phyloP scores from a whole-genome alignment of 2,329 filamentous ascomycete genomes.

The Cercospora nicotianae region DNA sequence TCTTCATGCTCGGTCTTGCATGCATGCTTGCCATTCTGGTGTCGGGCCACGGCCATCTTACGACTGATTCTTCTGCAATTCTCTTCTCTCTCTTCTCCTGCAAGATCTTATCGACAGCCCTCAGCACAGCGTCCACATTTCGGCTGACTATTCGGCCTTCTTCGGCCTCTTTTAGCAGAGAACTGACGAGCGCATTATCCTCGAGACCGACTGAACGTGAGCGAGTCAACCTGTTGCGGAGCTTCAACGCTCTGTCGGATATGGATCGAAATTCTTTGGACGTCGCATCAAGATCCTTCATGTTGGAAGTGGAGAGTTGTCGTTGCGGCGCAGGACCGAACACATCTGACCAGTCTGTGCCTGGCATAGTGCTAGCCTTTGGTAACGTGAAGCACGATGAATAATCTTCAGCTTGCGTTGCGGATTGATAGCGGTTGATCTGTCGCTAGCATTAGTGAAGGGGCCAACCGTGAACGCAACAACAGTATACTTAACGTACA shows the following conservation, averaged over 20 bases:
- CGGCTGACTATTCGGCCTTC: neutral
- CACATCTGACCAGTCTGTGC: neutral
- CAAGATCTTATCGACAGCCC: neutral
- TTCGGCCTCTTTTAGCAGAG: neutral
- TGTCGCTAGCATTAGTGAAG: too few relatives aligned
- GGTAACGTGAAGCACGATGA: too few relatives aligned
- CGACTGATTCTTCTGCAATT: neutral
- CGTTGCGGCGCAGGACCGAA: neutral
- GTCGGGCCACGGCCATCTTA: neutral
- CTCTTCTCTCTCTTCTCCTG: neutral
- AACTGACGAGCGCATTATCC: neutral
- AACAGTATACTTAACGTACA: too few relatives aligned
- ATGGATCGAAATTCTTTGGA: neutral
- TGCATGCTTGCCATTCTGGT: neutral
- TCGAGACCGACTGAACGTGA: neutral
- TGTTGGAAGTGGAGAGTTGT: neutral
- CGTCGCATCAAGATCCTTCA: neutral
- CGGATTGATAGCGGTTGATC: too few relatives aligned
- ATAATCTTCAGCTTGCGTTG: too few relatives aligned
- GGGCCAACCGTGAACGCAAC: too few relatives aligned
- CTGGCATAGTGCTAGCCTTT: too few relatives aligned
- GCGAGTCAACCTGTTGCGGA: neutral
- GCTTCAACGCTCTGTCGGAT: neutral
- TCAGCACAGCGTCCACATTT: neutral
- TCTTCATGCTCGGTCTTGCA: neutral